phyloP scores from a whole-genome alignment of 2,329 filamentous ascomycete genomes.

The Dothidotthia symphoricarpi region DNA sequence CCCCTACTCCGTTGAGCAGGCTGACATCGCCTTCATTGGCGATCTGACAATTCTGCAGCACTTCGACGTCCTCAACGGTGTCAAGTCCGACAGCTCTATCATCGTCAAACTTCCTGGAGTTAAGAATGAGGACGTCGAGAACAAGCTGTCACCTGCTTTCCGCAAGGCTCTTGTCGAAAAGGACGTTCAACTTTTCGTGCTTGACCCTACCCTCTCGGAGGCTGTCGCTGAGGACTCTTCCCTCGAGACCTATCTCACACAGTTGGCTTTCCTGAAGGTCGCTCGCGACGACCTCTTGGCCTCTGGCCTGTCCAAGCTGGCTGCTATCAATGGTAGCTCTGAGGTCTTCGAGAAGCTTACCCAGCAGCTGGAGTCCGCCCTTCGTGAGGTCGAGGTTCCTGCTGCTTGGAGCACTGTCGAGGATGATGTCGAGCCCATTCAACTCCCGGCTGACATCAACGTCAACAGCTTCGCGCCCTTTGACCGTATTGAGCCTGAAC shows the following conservation, averaged over 20 bases:
- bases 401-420: slow-evolving; percentile 75
- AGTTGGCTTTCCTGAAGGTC: slow-evolving; percentile 80
- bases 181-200: slow-evolving; percentile 67
- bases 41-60: slow-evolving; percentile 77
- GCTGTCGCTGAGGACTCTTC: slow-evolving; percentile 64
- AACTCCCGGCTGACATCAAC: slow-evolving; percentile 64
- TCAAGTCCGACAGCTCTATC: slow-evolving; percentile 69
- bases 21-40: slow-evolving; percentile 76
- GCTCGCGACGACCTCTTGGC: slow-evolving; percentile 65
- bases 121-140: slow-evolving; percentile 87
- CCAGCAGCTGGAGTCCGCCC: slow-evolving; percentile 62
- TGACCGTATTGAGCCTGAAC: slow-evolving; percentile 71
- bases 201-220: slow-evolving; percentile 69
- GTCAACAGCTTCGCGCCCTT: slow-evolving; percentile 81
- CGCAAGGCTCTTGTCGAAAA: slow-evolving; percentile 71
- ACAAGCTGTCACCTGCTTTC: slow-evolving; percentile 70
- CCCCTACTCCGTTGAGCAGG: slow-evolving; percentile 74
- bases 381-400: slow-evolving; percentile 73
- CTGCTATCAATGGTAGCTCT: slow-evolving; percentile 57
- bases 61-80: slow-evolving; percentile 68
- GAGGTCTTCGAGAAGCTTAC: slow-evolving; percentile 63
- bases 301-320: slow-evolving; percentile 65
- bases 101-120: slow-evolving; percentile 74
- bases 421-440: slow-evolving; percentile 53
- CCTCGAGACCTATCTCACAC: slow-evolving; percentile 65